Percentiles rank a stretch among this genome's conserved stretches.
Evolutionary conservation across 164 flowering plant species (phyloP).

Genomic region (Malania oleifera): DNA sequence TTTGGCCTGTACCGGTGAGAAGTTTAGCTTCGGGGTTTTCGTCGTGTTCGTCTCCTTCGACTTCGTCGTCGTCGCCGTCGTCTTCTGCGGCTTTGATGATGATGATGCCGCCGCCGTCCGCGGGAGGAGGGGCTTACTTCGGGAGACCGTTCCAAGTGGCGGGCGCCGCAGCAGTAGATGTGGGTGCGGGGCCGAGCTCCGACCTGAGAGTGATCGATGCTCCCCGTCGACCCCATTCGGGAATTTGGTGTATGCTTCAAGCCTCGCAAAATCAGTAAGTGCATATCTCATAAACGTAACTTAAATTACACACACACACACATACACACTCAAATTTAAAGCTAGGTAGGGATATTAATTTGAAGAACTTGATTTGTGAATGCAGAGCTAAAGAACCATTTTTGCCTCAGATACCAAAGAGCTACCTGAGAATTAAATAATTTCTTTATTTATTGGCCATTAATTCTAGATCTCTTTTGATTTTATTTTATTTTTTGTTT

Average conservation of each 20-base stretch:
- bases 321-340: too few species aligned
- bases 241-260: conserved; percentile 86
- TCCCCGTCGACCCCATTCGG: conserved; percentile 70
- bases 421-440: conserved; percentile 91
- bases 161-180: conserved; percentile 16
- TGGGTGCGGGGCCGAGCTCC: conserved; percentile 39
- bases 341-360: neutral
- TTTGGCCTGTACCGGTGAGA: conserved; percentile 33
- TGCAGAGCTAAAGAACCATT: conserved; percentile 77
- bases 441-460: neutral
- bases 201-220: conserved; percentile 50
- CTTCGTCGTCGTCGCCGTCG: conserved; percentile 28
- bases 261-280: conserved; percentile 83
- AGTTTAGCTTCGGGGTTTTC: conserved; percentile 22
- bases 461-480: too few species aligned
- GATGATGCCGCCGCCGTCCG: conserved; percentile 25
- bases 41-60: conserved; percentile 20
- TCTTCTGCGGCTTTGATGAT: too few species aligned
- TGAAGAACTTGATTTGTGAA: conserved; percentile 12
- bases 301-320: too few species aligned
- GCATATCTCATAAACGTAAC: too few species aligned
- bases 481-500: neutral
- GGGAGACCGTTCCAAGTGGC: conserved; percentile 28
- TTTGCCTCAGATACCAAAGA: conserved; percentile 91
- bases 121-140: conserved; percentile 33